Base-by-base conservation (phyloP, 148 eudicot species). In the Silene uniflora region DNA sequence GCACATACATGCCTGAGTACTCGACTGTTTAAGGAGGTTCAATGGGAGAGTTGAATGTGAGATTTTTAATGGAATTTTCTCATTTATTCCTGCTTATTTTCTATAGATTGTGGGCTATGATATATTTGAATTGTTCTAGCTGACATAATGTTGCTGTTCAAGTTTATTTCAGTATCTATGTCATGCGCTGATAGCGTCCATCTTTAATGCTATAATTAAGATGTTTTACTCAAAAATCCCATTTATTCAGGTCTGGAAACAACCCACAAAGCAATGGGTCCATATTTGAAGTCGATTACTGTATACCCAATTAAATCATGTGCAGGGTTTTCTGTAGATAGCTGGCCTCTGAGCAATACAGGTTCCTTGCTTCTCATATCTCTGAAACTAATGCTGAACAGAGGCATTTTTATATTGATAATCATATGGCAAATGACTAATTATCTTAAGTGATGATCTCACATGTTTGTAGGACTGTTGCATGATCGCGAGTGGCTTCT, bases 401-500 rank as follows among this genome's bases (percentile, higher is more conserved):
- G 49, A 71, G 55, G 55, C 52, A 62, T 61, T 58, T 55, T 78
- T 52, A 35, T 62, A 27, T 75, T 75, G 14, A 39, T 44, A 6
- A 29, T 46, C 7, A 25, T 44, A 59, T 58, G 24, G 42, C 19
- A 59, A 14, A 58, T 39, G 25, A n/a, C 59, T 6, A 27, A 52
- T 19, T 42, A n/a, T 17, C 39, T 49, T n/a, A 0, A 11, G 27
- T 44, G 29, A 16, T 52, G 42, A 24, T 54, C 4, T 24, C 61
- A 24, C 6, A 25, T 52, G 73, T 75, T 77, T 78, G 77, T 85
- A 95, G 98, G 98, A 67, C 87, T 92, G 76, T 63, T 84, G 52
- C 89, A 95, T 83, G 98, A 95, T 85, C 88, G 98, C 61, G 96
- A 92, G 78, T 95, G 97, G 97, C 86, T 95, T 85, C 91, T 95